These are phyloP conservation scores for Neurospora sublineolata DNA, from an alignment of 495 filamentous ascomycete genomes.

Conservation along the genomic window DNA sequence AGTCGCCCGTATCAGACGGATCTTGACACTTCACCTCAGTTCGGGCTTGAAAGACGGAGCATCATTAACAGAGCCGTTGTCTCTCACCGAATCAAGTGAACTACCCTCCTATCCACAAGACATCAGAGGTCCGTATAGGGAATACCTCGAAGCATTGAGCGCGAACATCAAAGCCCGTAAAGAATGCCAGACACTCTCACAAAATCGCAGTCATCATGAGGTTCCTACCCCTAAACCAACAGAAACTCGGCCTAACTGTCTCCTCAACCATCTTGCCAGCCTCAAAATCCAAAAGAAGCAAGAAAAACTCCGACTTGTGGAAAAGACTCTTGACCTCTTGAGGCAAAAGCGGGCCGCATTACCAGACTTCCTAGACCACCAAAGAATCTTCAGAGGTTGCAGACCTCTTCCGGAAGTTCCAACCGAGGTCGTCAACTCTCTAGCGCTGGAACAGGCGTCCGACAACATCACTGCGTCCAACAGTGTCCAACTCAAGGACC, in stretches of 20 bases:
- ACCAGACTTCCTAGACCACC: conserved; percentile 35
- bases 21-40: conserved; percentile 29
- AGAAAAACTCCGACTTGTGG: conserved; percentile 38
- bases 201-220: conserved; percentile 7
- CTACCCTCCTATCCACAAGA: conserved; percentile 9
- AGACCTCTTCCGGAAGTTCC: conserved; percentile 37
- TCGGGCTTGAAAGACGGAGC: conserved; percentile 20
- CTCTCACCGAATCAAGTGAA: conserved; percentile 23
- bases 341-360: conserved; percentile 43
- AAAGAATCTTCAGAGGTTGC: conserved; percentile 31
- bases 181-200: conserved; percentile 29
- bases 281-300: conserved; percentile 42
- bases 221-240: not conserved
- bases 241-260: conserved; percentile 15
- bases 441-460: conserved; percentile 21
- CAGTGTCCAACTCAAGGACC: conserved; percentile 30
- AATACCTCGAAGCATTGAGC: conserved; percentile 48
- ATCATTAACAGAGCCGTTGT: conserved; percentile 21
- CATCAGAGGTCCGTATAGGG: conserved; percentile 25
- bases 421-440: conserved; percentile 32
- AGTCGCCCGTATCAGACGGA: conserved; percentile 27
- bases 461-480: not conserved
- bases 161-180: conserved; percentile 45
- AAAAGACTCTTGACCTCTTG: conserved; percentile 34
- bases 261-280: conserved; percentile 38